Percentiles rank a stretch among this genome's conserved stretches.
Evolutionary conservation across 345 rosid genomes (phyloP).

Genomic region (Gossypium bickii): DNA sequence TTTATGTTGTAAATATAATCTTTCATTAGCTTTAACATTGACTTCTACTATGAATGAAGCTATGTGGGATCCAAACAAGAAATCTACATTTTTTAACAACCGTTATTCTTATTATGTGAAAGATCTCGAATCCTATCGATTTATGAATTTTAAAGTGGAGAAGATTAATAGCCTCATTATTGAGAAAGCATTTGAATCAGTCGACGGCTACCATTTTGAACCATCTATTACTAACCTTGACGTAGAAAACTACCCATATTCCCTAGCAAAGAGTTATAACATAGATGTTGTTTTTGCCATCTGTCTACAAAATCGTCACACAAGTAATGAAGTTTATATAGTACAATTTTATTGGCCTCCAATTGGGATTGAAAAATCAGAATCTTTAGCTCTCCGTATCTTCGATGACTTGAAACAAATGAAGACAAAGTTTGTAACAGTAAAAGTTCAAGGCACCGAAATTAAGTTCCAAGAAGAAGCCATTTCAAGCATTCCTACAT

Average conservation of each 20-base stretch:
- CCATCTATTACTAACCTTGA: not conserved
- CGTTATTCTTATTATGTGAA: not conserved
- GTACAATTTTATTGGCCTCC: not conserved
- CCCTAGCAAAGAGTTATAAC: rapidly evolving
- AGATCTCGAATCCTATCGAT: no score
- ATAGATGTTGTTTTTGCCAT: not conserved
- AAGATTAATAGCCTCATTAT: not conserved
- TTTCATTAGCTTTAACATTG: not conserved
- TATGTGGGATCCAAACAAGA: not conserved
- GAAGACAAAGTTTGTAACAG: not conserved
- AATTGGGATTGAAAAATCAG: not conserved
- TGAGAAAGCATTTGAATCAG: not conserved
- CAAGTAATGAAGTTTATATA: not conserved
- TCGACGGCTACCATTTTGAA: not conserved
- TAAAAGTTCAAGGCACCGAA: not conserved
- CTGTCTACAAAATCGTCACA: not conserved
- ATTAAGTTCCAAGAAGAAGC: not conserved
- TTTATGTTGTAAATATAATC: not conserved
- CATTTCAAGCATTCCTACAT: no score
- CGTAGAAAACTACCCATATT: rapidly evolving
- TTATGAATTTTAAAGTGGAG: rapidly evolving
- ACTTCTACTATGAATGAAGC: not conserved
- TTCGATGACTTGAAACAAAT: not conserved
- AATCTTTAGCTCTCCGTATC: not conserved
- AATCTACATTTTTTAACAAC: not conserved